Evolutionary conservation across 768 basidiomycete species (phyloP), one percentile per base, ranked within the genome.

Genomic region (Symmetrospora coprosmae): DNA sequence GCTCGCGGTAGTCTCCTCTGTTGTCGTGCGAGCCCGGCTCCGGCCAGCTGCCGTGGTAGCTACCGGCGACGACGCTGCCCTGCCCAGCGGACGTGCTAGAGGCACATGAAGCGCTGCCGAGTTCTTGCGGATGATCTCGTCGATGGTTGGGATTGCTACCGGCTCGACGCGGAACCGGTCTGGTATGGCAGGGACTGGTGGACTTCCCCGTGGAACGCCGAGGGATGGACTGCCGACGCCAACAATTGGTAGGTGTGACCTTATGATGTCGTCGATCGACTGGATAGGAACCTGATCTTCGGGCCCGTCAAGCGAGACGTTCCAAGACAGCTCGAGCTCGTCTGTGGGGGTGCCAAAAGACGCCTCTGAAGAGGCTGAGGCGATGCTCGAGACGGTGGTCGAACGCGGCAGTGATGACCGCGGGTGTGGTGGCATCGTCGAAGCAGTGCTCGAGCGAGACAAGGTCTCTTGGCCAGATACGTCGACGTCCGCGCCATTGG

Each of bases 51-150:
- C 46, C n/a, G 60, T 37, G 9, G 55, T 37, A 9, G 61, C 63
- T 2, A 68, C 35, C 30, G 66, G 61, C 27, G 41, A 50, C 43
- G 67, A 34, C 7, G 69, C 68, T 27, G 63, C 56, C 2, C 38
- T 59, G n/a, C 52, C 65, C 2, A 50, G 58, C 4, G 47, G 52
- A 41, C 40, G 53, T 17, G 55, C 28, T 5, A 66, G 64, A 14
- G 25, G 45, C 27, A 41, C 31, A 8, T 60, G 61, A 6, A 64
- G 64, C 1, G 56, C 49, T 3, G 68, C 13, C 13, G 19, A 64
- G 60, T 71, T 67, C 37, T 52, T 62, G 4, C 60, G 25, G 11
- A 72, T 52, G 43, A 72, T 71, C 14, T 72, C 71, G 46, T 70
- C 70, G 31, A 72, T 72, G 21, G 67, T 69, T 30, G 66, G 49